phyloP scores from a whole-genome alignment of 441 rosid species.

The Heliophila coronopifolia region DNA sequence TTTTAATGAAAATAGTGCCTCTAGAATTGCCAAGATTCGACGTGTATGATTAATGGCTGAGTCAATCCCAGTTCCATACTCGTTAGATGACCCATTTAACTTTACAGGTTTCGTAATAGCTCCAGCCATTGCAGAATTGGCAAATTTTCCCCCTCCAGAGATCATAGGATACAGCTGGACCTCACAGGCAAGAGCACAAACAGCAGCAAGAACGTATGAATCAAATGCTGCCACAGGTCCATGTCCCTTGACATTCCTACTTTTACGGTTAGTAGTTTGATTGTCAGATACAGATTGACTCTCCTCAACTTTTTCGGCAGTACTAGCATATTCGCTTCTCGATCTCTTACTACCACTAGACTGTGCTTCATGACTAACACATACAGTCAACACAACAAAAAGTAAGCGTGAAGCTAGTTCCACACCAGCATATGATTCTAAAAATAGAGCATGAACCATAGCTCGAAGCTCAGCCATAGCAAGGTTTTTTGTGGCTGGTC shows the following conservation, averaged over 20 bases:
- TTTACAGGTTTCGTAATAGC: slow-evolving; percentile 44
- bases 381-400: slow-evolving; percentile 91
- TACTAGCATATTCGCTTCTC: slow-evolving; percentile 45
- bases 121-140: slow-evolving; percentile 35
- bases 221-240: slow-evolving; percentile 98
- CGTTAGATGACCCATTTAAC: slow-evolving; percentile 54
- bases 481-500: slow-evolving; percentile 79
- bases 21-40: slow-evolving; percentile 80
- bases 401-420: slow-evolving; percentile 94
- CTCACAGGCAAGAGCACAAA: slow-evolving; percentile 97
- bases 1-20: slow-evolving; percentile 91
- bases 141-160: slow-evolving; percentile 48
- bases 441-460: slow-evolving; percentile 95
- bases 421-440: slow-evolving; percentile 84
- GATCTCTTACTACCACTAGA: slow-evolving; percentile 68
- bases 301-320: slow-evolving; percentile 38
- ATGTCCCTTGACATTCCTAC: slow-evolving; percentile 59
- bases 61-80: slow-evolving; percentile 51
- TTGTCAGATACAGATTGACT: slow-evolving; percentile 37
- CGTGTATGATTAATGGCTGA: slow-evolving; percentile 88
- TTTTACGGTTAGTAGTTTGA: slow-evolving; percentile 36
- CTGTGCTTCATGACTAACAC: slow-evolving; percentile 98
- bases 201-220: slow-evolving; percentile 95
- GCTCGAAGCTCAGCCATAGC: slow-evolving; percentile 97
- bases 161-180: slow-evolving; percentile 83